A percentile compares a stretch with the other conserved stretches of the same genome.
Evolutionary conservation across 495 filamentous ascomycete genomes (phyloP).

Genomic region (Thermothielavioides terrestris): DNA sequence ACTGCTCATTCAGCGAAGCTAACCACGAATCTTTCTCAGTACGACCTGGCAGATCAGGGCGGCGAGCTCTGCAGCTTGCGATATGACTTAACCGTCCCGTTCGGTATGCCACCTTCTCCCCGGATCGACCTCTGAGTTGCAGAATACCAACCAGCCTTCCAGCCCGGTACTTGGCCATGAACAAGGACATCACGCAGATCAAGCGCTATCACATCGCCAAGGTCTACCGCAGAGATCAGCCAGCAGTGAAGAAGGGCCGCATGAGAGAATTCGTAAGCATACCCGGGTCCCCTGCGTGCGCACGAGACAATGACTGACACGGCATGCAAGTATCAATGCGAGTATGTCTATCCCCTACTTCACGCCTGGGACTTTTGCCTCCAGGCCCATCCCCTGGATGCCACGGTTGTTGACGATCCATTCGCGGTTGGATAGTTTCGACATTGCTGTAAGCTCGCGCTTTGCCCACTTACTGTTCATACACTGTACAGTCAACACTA

Average conservation of each 20-base stretch:
- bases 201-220: constrained; percentile 92
- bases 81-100: constrained; percentile 91
- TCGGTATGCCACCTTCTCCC: constrained; percentile 35
- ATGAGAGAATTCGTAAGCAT: constrained; percentile 71
- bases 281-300: background rate
- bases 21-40: constrained; percentile 22
- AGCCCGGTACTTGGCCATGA: constrained; percentile 85
- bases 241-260: constrained; percentile 48
- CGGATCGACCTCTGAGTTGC: background rate
- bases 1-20: constrained; percentile 61
- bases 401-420: background rate
- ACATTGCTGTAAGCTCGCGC: constrained; percentile 59
- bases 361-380: background rate
- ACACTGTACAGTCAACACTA: too few species aligned
- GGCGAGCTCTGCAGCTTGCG: constrained; percentile 76
- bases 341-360: constrained; percentile 26
- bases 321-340: constrained; percentile 71
- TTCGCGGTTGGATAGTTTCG: constrained; percentile 44
- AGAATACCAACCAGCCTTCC: background rate
- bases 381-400: background rate
- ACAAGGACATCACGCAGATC: constrained; percentile 58
- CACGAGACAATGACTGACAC: background rate
- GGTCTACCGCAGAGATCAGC: constrained; percentile 52
- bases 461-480: too few species aligned
- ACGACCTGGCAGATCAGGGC: constrained; percentile 82